These are phyloP conservation scores for Saccharomyces paradoxus DNA, from an alignment of 805 yeast species.

Conservation along the genomic window DNA sequence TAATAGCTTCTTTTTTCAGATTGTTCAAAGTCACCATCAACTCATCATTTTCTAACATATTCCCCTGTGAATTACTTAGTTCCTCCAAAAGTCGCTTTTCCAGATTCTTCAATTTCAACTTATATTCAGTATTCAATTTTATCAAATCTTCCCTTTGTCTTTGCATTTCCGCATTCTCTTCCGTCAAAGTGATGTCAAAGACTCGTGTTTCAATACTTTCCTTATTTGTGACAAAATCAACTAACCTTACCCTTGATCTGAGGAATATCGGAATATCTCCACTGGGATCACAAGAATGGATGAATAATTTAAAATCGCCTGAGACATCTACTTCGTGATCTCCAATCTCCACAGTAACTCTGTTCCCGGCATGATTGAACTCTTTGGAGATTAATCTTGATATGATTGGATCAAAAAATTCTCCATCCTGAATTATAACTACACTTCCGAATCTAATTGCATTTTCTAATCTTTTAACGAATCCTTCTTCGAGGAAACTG, in stretches of 20 bases:
- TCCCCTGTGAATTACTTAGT: slow-evolving; percentile 49
- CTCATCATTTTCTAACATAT: slow-evolving; percentile 58
- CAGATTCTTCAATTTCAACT: slow-evolving; percentile 41
- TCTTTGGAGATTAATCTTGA: slow-evolving; percentile 56
- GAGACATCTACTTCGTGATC: slow-evolving; percentile 59
- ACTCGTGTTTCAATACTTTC: slow-evolving; percentile 58
- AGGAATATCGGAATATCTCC: slow-evolving; percentile 44
- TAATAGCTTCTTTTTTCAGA: slow-evolving; percentile 54
- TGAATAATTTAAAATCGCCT: slow-evolving; percentile 48
- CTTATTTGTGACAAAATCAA: slow-evolving; percentile 68
- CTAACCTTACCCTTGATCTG: slow-evolving; percentile 50
- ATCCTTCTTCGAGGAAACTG: slow-evolving; percentile 64
- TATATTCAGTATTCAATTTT: slow-evolving; percentile 52
- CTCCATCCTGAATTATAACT: slow-evolving; percentile 70
- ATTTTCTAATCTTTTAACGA: slow-evolving; percentile 63
- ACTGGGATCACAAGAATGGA: slow-evolving; percentile 54
- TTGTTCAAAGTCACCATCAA: slow-evolving; percentile 53
- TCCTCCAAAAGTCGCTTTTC: slow-evolving; percentile 53
- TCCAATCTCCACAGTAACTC: slow-evolving; percentile 54
- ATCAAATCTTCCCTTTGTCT: slow-evolving; percentile 45
- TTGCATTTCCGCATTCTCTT: slow-evolving; percentile 61
- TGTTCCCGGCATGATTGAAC: slow-evolving; percentile 55
- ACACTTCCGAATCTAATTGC: slow-evolving; percentile 77
- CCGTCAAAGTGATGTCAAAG: slow-evolving; percentile 45
- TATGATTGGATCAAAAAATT: slow-evolving; percentile 67